These are phyloP conservation scores for Wallacemonas sp. DNA, from an alignment of 208 protist species.

Conservation along the genomic window DNA sequence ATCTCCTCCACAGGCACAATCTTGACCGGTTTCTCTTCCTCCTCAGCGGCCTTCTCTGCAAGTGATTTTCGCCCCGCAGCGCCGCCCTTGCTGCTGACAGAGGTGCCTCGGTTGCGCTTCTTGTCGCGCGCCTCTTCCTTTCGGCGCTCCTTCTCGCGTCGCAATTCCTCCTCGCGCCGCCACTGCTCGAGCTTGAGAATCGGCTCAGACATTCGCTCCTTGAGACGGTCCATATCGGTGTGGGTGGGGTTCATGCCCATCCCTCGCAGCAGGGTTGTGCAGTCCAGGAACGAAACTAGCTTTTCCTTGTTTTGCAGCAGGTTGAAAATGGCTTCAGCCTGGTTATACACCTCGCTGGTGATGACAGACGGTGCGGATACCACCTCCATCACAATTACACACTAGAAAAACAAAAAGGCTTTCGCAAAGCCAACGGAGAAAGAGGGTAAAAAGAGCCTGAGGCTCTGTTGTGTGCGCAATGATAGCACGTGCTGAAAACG, in stretches of 20 bases:
- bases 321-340: constrained; percentile 74
- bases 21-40: constrained; percentile 47
- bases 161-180: constrained; percentile 82
- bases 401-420: too few relatives aligned
- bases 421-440: background rate
- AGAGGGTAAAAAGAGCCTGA: background rate
- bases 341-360: constrained; percentile 90
- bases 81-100: constrained; percentile 18
- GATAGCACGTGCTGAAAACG: too few relatives aligned
- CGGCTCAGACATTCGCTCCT: constrained; percentile 72
- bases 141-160: constrained; percentile 74
- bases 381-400: constrained; percentile 7
- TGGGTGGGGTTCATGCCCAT: constrained; percentile 92
- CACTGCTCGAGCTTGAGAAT: constrained; percentile 80
- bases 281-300: constrained; percentile 88
- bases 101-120: constrained; percentile 23
- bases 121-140: constrained; percentile 70
- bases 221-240: constrained; percentile 82
- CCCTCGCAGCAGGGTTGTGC: constrained; percentile 83
- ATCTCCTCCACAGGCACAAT: constrained; percentile 82
- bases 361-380: constrained; percentile 59
- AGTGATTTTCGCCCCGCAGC: constrained; percentile 36
- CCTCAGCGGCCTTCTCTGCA: constrained; percentile 33
- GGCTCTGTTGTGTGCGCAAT: background rate
- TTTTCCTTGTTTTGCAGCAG: constrained; percentile 89